Percentiles rank a stretch among this genome's conserved stretches.
Evolutionary conservation across 2,329 filamentous ascomycete genomes (phyloP).

Genomic region (Fonsecaea pedrosoi): DNA sequence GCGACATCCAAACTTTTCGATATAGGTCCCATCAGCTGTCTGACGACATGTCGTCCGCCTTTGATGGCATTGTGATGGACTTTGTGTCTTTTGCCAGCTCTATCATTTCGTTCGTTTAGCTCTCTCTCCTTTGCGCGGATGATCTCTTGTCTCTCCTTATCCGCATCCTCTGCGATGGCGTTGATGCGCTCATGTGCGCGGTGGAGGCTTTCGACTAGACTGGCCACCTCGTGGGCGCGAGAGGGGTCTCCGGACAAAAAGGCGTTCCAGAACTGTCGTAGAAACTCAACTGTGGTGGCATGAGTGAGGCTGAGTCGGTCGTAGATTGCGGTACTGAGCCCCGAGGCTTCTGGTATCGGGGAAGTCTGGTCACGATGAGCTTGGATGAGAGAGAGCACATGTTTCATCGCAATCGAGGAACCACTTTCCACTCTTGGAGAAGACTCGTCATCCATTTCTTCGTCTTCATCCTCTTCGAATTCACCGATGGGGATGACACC

Average conservation of each 20-base stretch:
- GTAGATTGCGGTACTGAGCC: slow-evolving; percentile 60
- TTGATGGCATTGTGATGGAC: slow-evolving; percentile 72
- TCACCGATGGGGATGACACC: slow-evolving; percentile 36
- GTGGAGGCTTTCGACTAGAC: slow-evolving; percentile 80
- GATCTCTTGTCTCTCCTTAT: slow-evolving; percentile 71
- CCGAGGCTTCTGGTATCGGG: slow-evolving; percentile 51
- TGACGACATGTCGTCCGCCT: slow-evolving; percentile 78
- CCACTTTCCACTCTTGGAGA: slow-evolving; percentile 66
- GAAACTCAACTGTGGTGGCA: slow-evolving; percentile 90
- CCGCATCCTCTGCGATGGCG: slow-evolving; percentile 79
- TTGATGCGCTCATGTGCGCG: slow-evolving; percentile 79
- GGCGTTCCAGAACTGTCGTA: slow-evolving; percentile 96
- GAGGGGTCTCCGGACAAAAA: slow-evolving; percentile 88
- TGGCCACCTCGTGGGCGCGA: slow-evolving; percentile 78
- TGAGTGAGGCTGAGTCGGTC: slow-evolving; percentile 77
- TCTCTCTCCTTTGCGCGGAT: slow-evolving; percentile 67
- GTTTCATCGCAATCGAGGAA: slow-evolving; percentile 65
- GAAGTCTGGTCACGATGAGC: slow-evolving; percentile 60
- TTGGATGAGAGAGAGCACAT: slow-evolving; percentile 66
- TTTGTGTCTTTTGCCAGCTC: slow-evolving; percentile 74
- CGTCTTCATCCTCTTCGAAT: slow-evolving; percentile 35
- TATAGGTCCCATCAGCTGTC: slow-evolving; percentile 77
- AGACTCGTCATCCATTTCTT: slow-evolving; percentile 51
- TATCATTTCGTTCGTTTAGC: slow-evolving; percentile 72
- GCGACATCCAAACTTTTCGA: slow-evolving; percentile 74